Conservation (phyloP, 805 yeast species). For the Diddensiella caesifluorescens region DNA sequence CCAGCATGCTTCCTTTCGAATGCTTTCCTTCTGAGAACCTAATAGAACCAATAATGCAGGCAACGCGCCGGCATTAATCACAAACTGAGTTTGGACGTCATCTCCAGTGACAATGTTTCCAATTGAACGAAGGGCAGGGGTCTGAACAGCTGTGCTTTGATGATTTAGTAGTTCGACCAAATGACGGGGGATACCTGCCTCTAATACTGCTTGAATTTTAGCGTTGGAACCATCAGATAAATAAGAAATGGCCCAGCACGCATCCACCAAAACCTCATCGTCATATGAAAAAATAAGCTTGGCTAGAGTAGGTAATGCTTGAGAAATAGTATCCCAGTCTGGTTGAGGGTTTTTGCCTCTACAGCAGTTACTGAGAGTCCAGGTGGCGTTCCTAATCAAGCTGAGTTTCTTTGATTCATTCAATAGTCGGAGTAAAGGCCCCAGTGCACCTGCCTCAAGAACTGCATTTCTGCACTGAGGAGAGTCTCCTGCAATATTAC, state of each 20-base stretch:
- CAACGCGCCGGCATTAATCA: constrained; percentile 87
- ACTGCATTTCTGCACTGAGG: constrained; percentile 86
- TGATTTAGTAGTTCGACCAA: constrained; percentile 86
- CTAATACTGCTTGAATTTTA: constrained; percentile 94
- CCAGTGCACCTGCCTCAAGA: constrained; percentile 78
- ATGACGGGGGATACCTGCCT: constrained; percentile 91
- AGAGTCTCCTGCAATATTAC: constrained; percentile 98
- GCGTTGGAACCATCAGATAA: constrained; percentile 88
- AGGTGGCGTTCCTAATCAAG: constrained; percentile 92
- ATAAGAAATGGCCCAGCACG: constrained; percentile 98
- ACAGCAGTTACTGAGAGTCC: constrained; percentile 96
- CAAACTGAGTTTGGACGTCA: constrained; percentile 91
- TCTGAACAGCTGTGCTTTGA: constrained; percentile 81
- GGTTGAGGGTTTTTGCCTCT: constrained; percentile 97
- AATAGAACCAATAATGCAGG: constrained; percentile 77
- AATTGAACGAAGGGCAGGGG: constrained; percentile 95
- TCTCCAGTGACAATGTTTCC: constrained; percentile 98
- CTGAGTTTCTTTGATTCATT: constrained; percentile 71
- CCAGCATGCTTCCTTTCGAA: constrained; percentile 98
- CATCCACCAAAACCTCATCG: constrained; percentile 90
- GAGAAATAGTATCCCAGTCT: constrained; percentile 81
- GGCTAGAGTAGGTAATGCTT: constrained; percentile 86
- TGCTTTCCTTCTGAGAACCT: constrained; percentile 80
- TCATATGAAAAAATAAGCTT: constrained; percentile 86
- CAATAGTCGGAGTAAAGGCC: constrained; percentile 75